A percentile compares a stretch with the other conserved stretches of the same genome.
These are phyloP conservation scores for Cystobasidium onofrii DNA, from an alignment of 768 basidiomycete species.

Conservation along the genomic window DNA sequence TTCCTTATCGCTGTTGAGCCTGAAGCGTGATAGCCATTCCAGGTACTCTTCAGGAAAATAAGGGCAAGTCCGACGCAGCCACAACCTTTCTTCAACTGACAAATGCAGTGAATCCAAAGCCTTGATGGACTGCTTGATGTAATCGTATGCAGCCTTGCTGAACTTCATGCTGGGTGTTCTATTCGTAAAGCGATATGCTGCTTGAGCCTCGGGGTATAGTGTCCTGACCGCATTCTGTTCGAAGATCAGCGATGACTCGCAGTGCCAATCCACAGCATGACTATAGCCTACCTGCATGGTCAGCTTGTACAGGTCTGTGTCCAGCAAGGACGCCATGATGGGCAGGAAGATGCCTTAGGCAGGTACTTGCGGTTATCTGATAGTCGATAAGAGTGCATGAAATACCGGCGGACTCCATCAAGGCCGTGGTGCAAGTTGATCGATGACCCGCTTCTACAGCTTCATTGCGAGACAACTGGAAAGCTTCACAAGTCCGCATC, in stretches of 20 bases:
- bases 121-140: constrained; percentile 12
- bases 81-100: constrained; percentile 57
- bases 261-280: not conserved
- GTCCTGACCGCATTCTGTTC: constrained; percentile 26
- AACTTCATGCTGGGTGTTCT: constrained; percentile 16
- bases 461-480: not conserved
- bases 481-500: not conserved
- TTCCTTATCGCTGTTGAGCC: constrained; percentile 43
- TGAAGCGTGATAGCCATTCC: constrained; percentile 54
- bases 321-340: constrained; percentile 28
- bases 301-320: constrained; percentile 32
- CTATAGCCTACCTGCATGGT: constrained; percentile 3
- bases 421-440: not conserved
- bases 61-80: constrained; percentile 63
- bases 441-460: not conserved
- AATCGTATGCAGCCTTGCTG: constrained; percentile 15
- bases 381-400: not conserved
- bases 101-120: constrained; percentile 58
- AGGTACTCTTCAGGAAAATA: constrained; percentile 68
- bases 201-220: constrained; percentile 28
- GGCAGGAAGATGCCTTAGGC: not conserved
- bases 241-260: not conserved
- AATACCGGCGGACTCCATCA: not conserved
- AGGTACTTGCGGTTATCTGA: not conserved
- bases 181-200: constrained; percentile 27